Percentiles rank a stretch among this genome's conserved stretches.
phyloP scores from a whole-genome alignment of 768 basidiomycete species.

The Stropharia rugosoannulata region DNA sequence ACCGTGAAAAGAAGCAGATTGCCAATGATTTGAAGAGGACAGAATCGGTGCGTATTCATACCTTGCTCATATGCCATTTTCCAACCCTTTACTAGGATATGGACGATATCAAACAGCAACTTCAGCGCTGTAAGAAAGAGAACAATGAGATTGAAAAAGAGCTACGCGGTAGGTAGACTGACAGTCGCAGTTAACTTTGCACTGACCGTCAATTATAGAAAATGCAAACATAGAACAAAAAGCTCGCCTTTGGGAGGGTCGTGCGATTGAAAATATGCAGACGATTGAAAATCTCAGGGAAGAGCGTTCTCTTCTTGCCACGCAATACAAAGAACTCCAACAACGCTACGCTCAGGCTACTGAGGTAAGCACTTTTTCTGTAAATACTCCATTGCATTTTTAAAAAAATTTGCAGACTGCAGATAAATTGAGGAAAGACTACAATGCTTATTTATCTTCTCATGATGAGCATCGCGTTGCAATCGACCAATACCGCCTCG shows the following conservation, averaged over 20 bases:
- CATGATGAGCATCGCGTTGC: conserved; percentile 75
- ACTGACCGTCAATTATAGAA: conserved; percentile 31
- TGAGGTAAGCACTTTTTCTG: conserved; percentile 45
- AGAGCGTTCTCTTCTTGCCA: conserved; percentile 68
- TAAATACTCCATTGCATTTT: neutral
- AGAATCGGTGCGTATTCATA: conserved; percentile 54
- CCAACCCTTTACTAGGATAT: conserved; percentile 55
- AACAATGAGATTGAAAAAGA: conserved; percentile 74
- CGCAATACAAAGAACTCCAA: conserved; percentile 75
- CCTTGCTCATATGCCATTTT: neutral
- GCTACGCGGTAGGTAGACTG: conserved; percentile 53
- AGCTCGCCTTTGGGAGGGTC: conserved; percentile 63
- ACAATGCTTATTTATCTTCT: conserved; percentile 56
- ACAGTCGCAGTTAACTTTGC: neutral
- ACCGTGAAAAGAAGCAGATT: conserved; percentile 66
- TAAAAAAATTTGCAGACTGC: conserved; percentile 52
- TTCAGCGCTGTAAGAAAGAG: conserved; percentile 70
- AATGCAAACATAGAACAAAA: conserved; percentile 74
- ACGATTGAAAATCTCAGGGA: conserved; percentile 75
- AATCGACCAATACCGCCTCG: conserved; percentile 66
- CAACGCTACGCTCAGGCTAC: conserved; percentile 62
- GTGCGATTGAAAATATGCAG: conserved; percentile 66
- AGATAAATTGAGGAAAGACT: conserved; percentile 52
- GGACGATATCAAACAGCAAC: conserved; percentile 69
- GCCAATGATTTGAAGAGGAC: conserved; percentile 65